Evolutionary conservation across 1,284 basidiomycete species (phyloP).

Genomic region (Pascua guehoae): DNA sequence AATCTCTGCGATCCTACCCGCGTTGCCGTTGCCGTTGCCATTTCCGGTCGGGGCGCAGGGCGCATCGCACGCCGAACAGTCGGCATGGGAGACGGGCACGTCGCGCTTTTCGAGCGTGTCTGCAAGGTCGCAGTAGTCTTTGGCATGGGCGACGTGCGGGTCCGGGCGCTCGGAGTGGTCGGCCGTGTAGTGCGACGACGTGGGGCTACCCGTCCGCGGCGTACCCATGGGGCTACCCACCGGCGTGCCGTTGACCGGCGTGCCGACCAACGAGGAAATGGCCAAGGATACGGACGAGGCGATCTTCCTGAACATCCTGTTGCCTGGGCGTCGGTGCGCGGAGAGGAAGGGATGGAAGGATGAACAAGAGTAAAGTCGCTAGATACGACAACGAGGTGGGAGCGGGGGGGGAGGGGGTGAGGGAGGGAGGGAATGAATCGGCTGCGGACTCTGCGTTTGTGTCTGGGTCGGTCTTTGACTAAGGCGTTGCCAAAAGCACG

Average conservation of each 20-base stretch:
- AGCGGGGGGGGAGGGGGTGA: no score
- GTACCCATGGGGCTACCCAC: no score
- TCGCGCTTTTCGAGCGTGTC: constrained; percentile 51
- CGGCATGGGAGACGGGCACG: constrained; percentile 65
- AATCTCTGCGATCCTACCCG: constrained; percentile 21
- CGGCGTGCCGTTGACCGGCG: no score
- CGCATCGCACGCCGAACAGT: constrained; percentile 70
- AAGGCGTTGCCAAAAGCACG: no score
- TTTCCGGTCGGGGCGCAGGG: constrained; percentile 61
- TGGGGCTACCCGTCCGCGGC: not conserved
- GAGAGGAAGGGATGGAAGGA: not conserved
- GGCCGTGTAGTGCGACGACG: not conserved
- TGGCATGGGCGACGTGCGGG: not conserved
- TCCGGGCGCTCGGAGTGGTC: no score
- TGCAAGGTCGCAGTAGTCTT: constrained; percentile 38
- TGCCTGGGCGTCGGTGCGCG: no score
- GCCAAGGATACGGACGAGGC: constrained; percentile 31
- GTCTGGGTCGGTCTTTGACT: no score
- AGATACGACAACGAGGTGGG: no score
- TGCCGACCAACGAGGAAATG: constrained; percentile 3
- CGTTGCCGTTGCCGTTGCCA: constrained; percentile 51
- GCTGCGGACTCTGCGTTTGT: no score
- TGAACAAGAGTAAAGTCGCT: not conserved
- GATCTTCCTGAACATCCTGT: constrained; percentile 36
- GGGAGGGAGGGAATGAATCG: not conserved